Evolutionary conservation across 2,329 filamentous ascomycete genomes (phyloP).

Genomic region (Nothomitra cinnamomea): DNA sequence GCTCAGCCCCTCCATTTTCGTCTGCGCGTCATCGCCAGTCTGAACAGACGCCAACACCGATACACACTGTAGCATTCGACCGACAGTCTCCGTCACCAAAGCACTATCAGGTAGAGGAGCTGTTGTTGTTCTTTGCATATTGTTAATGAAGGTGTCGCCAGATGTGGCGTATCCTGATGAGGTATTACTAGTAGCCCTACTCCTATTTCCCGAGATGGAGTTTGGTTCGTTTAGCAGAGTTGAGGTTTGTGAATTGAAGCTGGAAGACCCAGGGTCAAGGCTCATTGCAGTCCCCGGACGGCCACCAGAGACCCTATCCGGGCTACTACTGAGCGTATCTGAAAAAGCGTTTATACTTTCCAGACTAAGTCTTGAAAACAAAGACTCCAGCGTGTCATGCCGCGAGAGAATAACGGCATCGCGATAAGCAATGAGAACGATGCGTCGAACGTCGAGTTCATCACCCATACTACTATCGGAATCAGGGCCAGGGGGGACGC

Average conservation of each 20-base stretch:
- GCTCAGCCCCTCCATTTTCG: constrained; percentile 66
- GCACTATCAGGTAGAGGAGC: background rate
- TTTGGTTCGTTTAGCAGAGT: constrained; percentile 54
- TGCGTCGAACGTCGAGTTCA: constrained; percentile 68
- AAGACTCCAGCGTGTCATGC: constrained; percentile 73
- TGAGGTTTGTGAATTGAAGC: constrained; percentile 63
- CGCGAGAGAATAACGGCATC: constrained; percentile 78
- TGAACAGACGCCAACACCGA: constrained; percentile 70
- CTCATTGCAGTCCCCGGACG: constrained; percentile 61
- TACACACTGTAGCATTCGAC: constrained; percentile 89
- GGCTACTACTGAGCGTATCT: constrained; percentile 28
- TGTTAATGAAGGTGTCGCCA: background rate
- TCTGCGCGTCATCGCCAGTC: constrained; percentile 53
- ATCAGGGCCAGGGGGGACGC: constrained; percentile 39
- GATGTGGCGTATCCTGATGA: constrained; percentile 21
- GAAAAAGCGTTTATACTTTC: constrained; percentile 44
- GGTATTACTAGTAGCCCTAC: constrained; percentile 75
- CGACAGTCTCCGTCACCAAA: constrained; percentile 84
- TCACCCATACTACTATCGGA: constrained; percentile 16
- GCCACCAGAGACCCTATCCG: constrained; percentile 36
- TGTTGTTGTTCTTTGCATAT: background rate
- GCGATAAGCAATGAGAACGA: constrained; percentile 75
- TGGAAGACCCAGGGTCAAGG: constrained; percentile 56
- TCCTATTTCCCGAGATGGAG: constrained; percentile 40
- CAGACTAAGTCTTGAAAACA: constrained; percentile 76